A percentile compares a stretch with the other conserved stretches of the same genome.
Conservation (phyloP, 225 moss, liverwort and hornwort species). For the Asterella californica region DNA sequence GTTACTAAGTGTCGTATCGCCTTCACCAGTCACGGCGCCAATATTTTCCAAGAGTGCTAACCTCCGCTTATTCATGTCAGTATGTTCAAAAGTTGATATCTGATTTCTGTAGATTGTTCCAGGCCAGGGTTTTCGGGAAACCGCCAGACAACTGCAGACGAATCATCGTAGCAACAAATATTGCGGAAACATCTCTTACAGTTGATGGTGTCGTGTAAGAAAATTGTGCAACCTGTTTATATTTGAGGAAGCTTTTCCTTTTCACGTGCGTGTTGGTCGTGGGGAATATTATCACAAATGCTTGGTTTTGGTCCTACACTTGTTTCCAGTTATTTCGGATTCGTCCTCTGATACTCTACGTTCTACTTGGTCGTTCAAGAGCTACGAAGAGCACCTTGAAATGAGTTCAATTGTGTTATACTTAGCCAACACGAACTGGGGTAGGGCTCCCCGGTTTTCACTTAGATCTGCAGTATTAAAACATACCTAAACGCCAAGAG, state of each 20-base stretch:
- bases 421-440: not conserved
- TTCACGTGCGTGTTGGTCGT: not conserved
- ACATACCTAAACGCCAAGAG: too few species aligned
- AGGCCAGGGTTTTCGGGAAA: slow-evolving; percentile 88
- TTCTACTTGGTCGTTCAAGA: not conserved
- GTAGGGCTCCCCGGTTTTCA: too few species aligned
- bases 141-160: slow-evolving; percentile 78
- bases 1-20: too few species aligned
- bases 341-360: not conserved
- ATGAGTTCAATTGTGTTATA: not conserved
- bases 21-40: not conserved
- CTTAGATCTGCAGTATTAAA: too few species aligned
- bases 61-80: not conserved
- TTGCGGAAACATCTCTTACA: slow-evolving; percentile 93
- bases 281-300: not conserved
- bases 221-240: slow-evolving; percentile 1
- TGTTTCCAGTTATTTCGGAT: not conserved
- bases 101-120: slow-evolving; percentile 46
- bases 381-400: not conserved
- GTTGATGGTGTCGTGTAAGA: slow-evolving; percentile 89
- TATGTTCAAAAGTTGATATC: slow-evolving; percentile 20
- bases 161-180: slow-evolving; percentile 94
- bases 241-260: not conserved
- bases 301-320: not conserved
- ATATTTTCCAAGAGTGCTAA: not conserved